Percentiles rank a stretch among this genome's conserved stretches.
phyloP scores from a whole-genome alignment of 805 yeast species.

The Wickerhamomyces hampshirensis region DNA sequence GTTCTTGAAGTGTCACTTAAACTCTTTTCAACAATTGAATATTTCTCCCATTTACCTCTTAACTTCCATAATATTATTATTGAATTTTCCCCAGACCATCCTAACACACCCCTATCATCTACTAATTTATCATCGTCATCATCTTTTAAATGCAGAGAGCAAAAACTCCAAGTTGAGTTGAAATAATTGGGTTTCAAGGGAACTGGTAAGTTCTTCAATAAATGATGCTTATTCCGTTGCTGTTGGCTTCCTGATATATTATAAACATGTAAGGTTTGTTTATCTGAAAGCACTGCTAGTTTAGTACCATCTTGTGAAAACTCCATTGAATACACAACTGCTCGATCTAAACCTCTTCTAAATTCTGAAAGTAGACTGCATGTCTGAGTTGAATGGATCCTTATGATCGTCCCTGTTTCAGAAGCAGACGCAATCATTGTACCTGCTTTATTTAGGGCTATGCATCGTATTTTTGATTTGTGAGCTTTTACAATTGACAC shows the following conservation, averaged over 20 bases:
- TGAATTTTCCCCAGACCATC: constrained; percentile 70
- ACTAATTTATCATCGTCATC: constrained; percentile 24
- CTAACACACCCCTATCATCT: constrained; percentile 45
- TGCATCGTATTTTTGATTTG: constrained; percentile 55
- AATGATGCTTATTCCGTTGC: constrained; percentile 52
- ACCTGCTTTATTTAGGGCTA: constrained; percentile 61
- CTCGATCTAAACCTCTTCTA: constrained; percentile 85
- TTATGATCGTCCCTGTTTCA: constrained; percentile 73
- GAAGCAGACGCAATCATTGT: constrained; percentile 75
- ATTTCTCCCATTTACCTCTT: constrained; percentile 82
- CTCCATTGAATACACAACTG: constrained; percentile 74
- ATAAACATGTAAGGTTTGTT: constrained; percentile 83
- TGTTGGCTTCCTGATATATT: constrained; percentile 39
- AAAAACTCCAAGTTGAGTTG: constrained; percentile 84
- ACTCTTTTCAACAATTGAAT: constrained; percentile 55
- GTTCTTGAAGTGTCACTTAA: constrained; percentile 26
- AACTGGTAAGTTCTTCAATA: constrained; percentile 54
- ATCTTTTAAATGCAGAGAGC: constrained; percentile 52
- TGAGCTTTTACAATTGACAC: constrained; percentile 77
- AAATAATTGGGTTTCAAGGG: constrained; percentile 67
- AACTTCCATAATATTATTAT: constrained; percentile 72
- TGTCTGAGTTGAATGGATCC: constrained; percentile 65
- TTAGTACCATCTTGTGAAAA: constrained; percentile 73
- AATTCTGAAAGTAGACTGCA: constrained; percentile 77
- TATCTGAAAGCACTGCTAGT: constrained; percentile 84